Base-by-base conservation (phyloP, 345 rosid genomes). In the Euclidium syriacum region DNA sequence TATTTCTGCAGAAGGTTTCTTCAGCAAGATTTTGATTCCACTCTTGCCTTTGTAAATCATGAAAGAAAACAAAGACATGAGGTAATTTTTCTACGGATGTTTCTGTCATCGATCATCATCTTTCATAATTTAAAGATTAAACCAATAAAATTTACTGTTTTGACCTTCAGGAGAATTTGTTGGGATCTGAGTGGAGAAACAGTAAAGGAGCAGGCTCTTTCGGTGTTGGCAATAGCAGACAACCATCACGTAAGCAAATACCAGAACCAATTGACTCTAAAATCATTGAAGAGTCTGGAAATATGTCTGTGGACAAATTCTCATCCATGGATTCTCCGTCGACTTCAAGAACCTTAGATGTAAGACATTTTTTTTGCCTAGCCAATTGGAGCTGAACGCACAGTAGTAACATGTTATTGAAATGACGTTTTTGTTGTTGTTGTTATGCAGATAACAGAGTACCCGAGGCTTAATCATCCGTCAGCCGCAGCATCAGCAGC, bases 21-120 rank as follows among this genome's bases (percentile, higher is more conserved):
- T 73, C 91, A 79, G 79, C 97, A 81, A 75, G 96, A 90, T 80
- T 94, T 94, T 76, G 99, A 90, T 73, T 43, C 96, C 58, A 87
- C 87, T 46, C 90, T 94, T 80, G 95, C 96, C 59, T 85, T 73
- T 64, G 82, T 78, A 72, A 94, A 90, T 75, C 87, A 87, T 56
- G 98, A 91, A 79, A 80, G 98, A 74, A 91, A 83, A 73, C 96
- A 87, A 78, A 74, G 90, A 80, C 78, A 68, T 30, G 96, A 91
- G 95, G 98, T 91, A 73, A 32, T 27, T 39, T 18, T 63, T n/a
- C n/a, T 22, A 30, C 42, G 22, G 10, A 32, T 52, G n/a, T 56
- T 58, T 19, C 25, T 27, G 36, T 68, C 44, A 72, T 66, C 12
- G 14, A 16, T 26, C 60, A 30, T 36, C 27, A 7, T 40, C 44